Conservation (phyloP, 2,329 filamentous ascomycete species). For the Aspergillus tanneri region DNA sequence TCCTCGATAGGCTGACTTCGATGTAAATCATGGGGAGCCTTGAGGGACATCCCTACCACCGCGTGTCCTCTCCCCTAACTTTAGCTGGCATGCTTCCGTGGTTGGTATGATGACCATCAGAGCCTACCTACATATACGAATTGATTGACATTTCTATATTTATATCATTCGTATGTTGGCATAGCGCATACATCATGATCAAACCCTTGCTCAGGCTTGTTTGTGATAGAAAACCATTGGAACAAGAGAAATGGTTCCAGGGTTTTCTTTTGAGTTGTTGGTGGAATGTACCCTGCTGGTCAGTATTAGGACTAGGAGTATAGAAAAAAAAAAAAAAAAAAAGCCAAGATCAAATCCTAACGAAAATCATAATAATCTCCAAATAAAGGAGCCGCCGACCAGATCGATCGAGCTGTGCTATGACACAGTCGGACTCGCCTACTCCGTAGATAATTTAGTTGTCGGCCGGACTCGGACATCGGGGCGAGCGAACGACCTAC, state of each 20-base stretch:
- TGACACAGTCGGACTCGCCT: slow-evolving; percentile 2
- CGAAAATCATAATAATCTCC: background rate
- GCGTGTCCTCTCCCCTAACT: no score
- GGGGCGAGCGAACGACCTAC: background rate
- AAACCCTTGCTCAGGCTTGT: no score
- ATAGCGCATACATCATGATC: no score
- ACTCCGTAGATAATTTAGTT: no score
- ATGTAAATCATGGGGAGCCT: background rate
- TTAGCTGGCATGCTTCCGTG: no score
- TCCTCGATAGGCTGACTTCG: background rate
- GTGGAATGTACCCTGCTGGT: background rate
- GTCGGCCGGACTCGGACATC: background rate
- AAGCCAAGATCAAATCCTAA: background rate
- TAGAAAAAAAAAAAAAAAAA: background rate
- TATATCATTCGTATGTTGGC: background rate
- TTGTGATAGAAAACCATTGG: no score
- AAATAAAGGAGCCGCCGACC: slow-evolving; percentile 4
- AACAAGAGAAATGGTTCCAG: background rate
- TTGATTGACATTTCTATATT: background rate
- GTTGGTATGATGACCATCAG: no score
- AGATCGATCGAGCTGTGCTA: slow-evolving; percentile 8
- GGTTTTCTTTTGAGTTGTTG: background rate
- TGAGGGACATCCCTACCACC: background rate
- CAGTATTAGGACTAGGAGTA: background rate
- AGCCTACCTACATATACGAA: background rate